Percentiles rank a stretch among this genome's conserved stretches.
These are phyloP conservation scores for Adenanthera pavonina DNA, from an alignment of 306 rosid genomes.

Conservation along the genomic window DNA sequence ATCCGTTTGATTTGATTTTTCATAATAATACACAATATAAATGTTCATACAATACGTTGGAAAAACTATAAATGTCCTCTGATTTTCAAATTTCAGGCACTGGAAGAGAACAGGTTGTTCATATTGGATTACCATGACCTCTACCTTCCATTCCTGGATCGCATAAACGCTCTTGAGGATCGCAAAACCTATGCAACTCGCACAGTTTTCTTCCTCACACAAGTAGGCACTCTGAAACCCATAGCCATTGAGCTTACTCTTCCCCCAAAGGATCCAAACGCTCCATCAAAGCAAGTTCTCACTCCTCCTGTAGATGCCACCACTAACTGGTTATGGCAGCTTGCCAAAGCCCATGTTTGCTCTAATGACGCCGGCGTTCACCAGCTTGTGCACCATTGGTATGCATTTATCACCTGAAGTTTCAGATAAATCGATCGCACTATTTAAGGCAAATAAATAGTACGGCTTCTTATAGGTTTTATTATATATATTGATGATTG, in stretches of 20 bases:
- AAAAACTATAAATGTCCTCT: neutral
- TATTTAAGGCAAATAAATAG: too few species aligned
- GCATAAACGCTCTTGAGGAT: constrained; percentile 46
- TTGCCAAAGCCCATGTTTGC: constrained; percentile 52
- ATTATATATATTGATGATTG: neutral
- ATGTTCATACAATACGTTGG: too few species aligned
- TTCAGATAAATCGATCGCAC: too few species aligned
- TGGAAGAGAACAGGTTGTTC: constrained; percentile 50
- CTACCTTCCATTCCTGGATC: constrained; percentile 49
- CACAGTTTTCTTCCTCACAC: constrained; percentile 49
- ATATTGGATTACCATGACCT: constrained; percentile 49
- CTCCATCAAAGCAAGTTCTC: constrained; percentile 44
- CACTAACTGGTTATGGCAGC: constrained; percentile 57
- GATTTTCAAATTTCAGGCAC: constrained; percentile 42
- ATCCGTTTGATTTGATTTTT: too few species aligned
- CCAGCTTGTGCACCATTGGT: constrained; percentile 57
- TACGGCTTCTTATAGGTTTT: too few species aligned
- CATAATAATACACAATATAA: too few species aligned
- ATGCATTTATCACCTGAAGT: neutral
- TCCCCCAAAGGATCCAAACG: constrained; percentile 36
- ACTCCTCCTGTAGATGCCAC: constrained; percentile 47
- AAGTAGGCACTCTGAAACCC: constrained; percentile 51
- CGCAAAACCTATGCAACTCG: constrained; percentile 55
- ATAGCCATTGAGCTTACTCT: constrained; percentile 55
- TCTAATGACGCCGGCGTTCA: constrained; percentile 50